Conservation (phyloP, 2,329 filamentous ascomycete genomes). For the Sporothrix pallida region DNA sequence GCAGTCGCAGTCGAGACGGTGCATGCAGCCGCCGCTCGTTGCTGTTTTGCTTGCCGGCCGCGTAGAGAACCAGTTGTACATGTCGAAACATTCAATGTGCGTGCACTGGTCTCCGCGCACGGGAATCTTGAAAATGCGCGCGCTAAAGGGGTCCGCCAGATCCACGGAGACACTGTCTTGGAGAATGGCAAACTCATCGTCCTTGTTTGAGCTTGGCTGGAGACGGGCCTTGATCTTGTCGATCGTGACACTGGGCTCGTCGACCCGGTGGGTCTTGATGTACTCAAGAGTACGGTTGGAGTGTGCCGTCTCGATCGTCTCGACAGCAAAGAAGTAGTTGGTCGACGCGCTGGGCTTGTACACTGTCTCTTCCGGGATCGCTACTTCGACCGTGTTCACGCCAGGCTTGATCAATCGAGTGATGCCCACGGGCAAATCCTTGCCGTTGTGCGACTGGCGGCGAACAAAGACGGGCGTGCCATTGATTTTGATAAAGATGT, state of each 20-base stretch:
- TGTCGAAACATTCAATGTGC: slow-evolving; percentile 89
- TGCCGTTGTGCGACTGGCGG: slow-evolving; percentile 73
- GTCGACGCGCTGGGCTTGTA: slow-evolving; percentile 32
- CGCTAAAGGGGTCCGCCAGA: slow-evolving; percentile 70
- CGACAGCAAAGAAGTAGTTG: slow-evolving; percentile 65
- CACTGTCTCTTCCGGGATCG: slow-evolving; percentile 42
- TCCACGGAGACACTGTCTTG: slow-evolving; percentile 65
- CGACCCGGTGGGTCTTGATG: slow-evolving; percentile 46
- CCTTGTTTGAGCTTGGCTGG: slow-evolving; percentile 44
- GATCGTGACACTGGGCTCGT: slow-evolving; percentile 57
- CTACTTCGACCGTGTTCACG: slow-evolving; percentile 66
- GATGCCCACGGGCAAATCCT: slow-evolving; percentile 77
- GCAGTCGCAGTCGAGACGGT: slow-evolving; percentile 48
- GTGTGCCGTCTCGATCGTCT: slow-evolving; percentile 65
- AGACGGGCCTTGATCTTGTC: slow-evolving; percentile 61
- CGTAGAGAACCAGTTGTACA: slow-evolving; percentile 77
- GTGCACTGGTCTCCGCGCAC: slow-evolving; percentile 72
- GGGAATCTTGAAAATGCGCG: slow-evolving; percentile 69
- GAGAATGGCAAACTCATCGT: slow-evolving; percentile 69
- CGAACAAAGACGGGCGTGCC: slow-evolving; percentile 60
- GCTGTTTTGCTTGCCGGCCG: slow-evolving; percentile 53
- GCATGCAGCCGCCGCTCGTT: slow-evolving; percentile 44
- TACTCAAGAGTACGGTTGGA: slow-evolving; percentile 53
- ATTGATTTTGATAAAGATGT: slow-evolving; percentile 74
- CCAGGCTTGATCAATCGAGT: slow-evolving; percentile 65